Evolutionary conservation across 306 rosid genomes (phyloP).

Genomic region (Quercus cerris): DNA sequence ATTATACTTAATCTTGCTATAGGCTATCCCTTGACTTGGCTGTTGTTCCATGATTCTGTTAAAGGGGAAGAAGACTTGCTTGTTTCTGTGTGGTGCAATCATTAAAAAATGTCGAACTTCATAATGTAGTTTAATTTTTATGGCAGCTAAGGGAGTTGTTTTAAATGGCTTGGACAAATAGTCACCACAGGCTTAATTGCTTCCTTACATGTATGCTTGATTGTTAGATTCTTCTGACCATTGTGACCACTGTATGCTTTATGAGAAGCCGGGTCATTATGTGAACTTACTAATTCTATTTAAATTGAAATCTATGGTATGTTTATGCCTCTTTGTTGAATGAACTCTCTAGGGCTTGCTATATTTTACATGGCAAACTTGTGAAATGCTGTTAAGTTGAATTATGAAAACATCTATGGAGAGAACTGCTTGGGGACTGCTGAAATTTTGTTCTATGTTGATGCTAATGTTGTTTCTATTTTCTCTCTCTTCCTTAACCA

Average conservation of each 20-base stretch:
- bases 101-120: neutral
- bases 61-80: too few relatives aligned
- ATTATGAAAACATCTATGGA: neutral
- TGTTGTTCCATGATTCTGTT: neutral
- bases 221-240: neutral
- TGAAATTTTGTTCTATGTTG: neutral
- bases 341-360: neutral
- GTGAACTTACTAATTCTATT: neutral
- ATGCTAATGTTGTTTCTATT: neutral
- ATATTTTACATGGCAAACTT: neutral
- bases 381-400: neutral
- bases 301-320: neutral
- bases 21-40: neutral
- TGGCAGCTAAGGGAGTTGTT: neutral
- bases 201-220: neutral
- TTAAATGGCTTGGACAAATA: neutral
- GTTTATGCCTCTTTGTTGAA: neutral
- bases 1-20: neutral
- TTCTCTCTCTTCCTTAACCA: conserved; percentile 50
- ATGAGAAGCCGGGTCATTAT: too few relatives aligned
- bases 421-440: neutral
- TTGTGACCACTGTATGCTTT: neutral
- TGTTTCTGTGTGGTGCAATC: too few relatives aligned
- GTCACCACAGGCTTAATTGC: neutral
- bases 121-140: neutral